phyloP scores from a whole-genome alignment of 768 basidiomycete species.

The Kondoa malvinella region DNA sequence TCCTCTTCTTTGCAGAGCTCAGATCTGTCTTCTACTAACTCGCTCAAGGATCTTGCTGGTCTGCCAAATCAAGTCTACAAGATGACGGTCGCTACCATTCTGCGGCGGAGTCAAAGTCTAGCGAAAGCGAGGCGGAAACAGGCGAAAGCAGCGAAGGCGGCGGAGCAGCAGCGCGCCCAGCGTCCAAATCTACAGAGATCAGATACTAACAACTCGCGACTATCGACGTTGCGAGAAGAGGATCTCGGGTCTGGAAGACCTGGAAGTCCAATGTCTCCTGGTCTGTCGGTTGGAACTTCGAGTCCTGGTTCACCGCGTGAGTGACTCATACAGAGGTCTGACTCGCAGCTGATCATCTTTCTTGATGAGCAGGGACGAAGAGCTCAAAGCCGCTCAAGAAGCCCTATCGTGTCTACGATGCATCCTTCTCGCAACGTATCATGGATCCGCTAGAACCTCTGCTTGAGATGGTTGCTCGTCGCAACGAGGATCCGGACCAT shows the following conservation, averaged over 20 bases:
- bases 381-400: slow-evolving; percentile 10
- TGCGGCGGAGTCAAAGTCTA: background rate
- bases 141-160: background rate
- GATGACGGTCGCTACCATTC: background rate
- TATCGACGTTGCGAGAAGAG: background rate
- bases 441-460: slow-evolving; percentile 21
- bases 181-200: background rate
- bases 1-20: background rate
- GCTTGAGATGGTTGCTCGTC: slow-evolving; percentile 17
- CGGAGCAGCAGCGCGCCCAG: background rate
- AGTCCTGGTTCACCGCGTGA: background rate
- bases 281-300: too few species aligned
- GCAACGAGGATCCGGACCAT: slow-evolving; percentile 11
- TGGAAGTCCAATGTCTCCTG: background rate
- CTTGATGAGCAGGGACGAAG: slow-evolving; percentile 5
- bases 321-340: background rate
- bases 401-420: slow-evolving; percentile 21
- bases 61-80: background rate
- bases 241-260: background rate
- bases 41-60: background rate
- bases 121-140: background rate
- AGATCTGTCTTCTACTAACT: background rate
- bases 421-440: slow-evolving; percentile 18
- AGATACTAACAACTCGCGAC: background rate
- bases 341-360: slow-evolving; percentile 1